These are phyloP conservation scores for Podaxis sp. DNA, from an alignment of 768 basidiomycete genomes.

Conservation along the genomic window DNA sequence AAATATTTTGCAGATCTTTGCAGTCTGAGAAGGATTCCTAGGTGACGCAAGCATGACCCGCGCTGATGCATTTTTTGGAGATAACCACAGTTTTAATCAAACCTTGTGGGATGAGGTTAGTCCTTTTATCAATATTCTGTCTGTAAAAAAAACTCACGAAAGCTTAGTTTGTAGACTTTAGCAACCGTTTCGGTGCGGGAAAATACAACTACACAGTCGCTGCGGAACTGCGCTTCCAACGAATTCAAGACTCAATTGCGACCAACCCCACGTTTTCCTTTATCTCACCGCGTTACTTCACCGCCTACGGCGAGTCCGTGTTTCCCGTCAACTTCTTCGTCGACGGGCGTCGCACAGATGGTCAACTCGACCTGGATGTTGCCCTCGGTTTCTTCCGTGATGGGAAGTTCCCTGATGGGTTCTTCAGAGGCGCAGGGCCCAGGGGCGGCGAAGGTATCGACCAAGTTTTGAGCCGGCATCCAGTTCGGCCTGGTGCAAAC, in stretches of 20 bases:
- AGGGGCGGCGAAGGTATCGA: conserved; percentile 7
- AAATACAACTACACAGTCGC: conserved; percentile 20
- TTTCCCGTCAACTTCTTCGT: conserved; percentile 21
- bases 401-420: conserved; percentile 17
- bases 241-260: conserved; percentile 22
- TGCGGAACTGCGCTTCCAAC: conserved; percentile 17
- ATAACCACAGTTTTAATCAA: conserved; percentile 24
- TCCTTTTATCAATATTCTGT: neutral
- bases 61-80: conserved; percentile 22
- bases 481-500: conserved; percentile 18
- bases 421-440: conserved; percentile 14
- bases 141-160: neutral
- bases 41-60: conserved; percentile 20
- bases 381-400: conserved; percentile 20
- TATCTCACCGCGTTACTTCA: conserved; percentile 19
- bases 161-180: conserved; percentile 17
- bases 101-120: conserved; percentile 21
- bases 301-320: conserved; percentile 20
- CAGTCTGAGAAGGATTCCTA: neutral
- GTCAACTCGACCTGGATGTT: conserved; percentile 15
- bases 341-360: conserved; percentile 18
- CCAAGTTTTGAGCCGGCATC: conserved; percentile 14
- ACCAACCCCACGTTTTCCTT: conserved; percentile 21
- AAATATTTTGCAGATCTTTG: neutral
- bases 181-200: conserved; percentile 20